phyloP scores from a whole-genome alignment of 768 basidiomycete genomes.

The Antrodiella citrinella region DNA sequence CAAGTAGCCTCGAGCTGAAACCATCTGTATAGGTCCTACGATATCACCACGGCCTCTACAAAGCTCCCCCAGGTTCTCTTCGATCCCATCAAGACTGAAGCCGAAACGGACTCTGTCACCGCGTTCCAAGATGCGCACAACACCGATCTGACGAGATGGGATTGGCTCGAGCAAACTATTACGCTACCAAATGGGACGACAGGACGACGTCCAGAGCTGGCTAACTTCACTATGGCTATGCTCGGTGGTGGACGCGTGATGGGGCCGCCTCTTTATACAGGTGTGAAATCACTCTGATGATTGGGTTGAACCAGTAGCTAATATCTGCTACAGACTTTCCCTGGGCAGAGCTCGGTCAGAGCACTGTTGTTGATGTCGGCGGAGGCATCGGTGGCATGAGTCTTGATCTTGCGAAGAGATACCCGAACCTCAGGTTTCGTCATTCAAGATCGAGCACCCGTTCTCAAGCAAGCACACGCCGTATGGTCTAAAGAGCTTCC shows the following conservation, averaged over 20 bases:
- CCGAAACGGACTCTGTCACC: not conserved
- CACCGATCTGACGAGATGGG: slow-evolving; percentile 6
- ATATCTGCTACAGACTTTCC: slow-evolving; percentile 7
- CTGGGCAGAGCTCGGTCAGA: slow-evolving; percentile 6
- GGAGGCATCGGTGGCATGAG: slow-evolving; percentile 13
- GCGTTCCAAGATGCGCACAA: slow-evolving; percentile 6
- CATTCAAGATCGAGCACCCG: slow-evolving; percentile 14
- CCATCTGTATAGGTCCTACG: not conserved
- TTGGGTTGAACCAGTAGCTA: not conserved
- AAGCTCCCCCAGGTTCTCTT: slow-evolving; percentile 7
- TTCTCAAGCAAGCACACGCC: slow-evolving; percentile 6
- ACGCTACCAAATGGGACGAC: slow-evolving; percentile 2
- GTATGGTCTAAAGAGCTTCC: slow-evolving; percentile 9
- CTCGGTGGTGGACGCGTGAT: slow-evolving; percentile 9
- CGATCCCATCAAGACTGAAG: slow-evolving; percentile 2
- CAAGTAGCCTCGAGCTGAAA: not conserved
- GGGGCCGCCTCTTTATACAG: slow-evolving; percentile 4
- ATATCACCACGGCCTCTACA: slow-evolving; percentile 5
- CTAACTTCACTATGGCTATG: slow-evolving; percentile 10
- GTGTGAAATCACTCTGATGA: not conserved
- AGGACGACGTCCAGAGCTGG: slow-evolving; percentile 1
- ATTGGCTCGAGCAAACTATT: slow-evolving; percentile 6
- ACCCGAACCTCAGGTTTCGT: slow-evolving; percentile 12
- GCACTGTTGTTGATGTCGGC: slow-evolving; percentile 12
- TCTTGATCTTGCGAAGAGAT: slow-evolving; percentile 11